Percentiles rank a stretch among this genome's conserved stretches.
These are phyloP conservation scores for Kwoniella shandongensis DNA, from an alignment of 768 basidiomycete genomes.

Conservation along the genomic window DNA sequence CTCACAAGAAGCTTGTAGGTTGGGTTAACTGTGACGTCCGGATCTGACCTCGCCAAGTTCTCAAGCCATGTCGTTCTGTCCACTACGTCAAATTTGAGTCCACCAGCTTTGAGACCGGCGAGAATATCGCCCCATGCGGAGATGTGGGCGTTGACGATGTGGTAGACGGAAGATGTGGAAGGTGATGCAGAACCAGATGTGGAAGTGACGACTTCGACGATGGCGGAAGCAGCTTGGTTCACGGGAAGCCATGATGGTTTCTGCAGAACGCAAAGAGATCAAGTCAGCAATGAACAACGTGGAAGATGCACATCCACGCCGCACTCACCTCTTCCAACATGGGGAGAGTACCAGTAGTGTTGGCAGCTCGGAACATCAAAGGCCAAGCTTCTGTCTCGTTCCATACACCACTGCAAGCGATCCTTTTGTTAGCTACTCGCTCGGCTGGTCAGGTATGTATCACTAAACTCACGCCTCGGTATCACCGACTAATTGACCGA, in stretches of 20 bases:
- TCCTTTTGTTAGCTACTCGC: background rate
- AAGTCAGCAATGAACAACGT: background rate
- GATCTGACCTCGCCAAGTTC: conserved; percentile 53
- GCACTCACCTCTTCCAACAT: conserved; percentile 54
- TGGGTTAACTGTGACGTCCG: conserved; percentile 56
- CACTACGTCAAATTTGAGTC: conserved; percentile 56
- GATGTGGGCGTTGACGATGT: conserved; percentile 55
- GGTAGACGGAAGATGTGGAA: conserved; percentile 50
- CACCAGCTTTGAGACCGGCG: conserved; percentile 53
- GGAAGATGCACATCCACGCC: conserved; percentile 25
- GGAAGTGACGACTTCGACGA: conserved; percentile 57
- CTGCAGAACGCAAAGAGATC: conserved; percentile 22
- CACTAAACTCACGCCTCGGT: conserved; percentile 50
- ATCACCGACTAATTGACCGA: conserved; percentile 64
- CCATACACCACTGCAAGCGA: conserved; percentile 57
- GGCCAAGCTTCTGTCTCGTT: conserved; percentile 60
- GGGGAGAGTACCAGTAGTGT: conserved; percentile 52
- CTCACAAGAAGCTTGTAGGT: conserved; percentile 56
- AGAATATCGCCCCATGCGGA: conserved; percentile 57
- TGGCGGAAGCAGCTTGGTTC: conserved; percentile 59
- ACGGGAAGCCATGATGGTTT: conserved; percentile 61
- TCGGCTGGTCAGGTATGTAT: no score
- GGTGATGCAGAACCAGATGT: conserved; percentile 6
- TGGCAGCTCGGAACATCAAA: conserved; percentile 58
- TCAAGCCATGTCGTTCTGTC: conserved; percentile 55